Evolutionary conservation across 306 rosid species (phyloP).

Genomic region (Delonix regia): DNA sequence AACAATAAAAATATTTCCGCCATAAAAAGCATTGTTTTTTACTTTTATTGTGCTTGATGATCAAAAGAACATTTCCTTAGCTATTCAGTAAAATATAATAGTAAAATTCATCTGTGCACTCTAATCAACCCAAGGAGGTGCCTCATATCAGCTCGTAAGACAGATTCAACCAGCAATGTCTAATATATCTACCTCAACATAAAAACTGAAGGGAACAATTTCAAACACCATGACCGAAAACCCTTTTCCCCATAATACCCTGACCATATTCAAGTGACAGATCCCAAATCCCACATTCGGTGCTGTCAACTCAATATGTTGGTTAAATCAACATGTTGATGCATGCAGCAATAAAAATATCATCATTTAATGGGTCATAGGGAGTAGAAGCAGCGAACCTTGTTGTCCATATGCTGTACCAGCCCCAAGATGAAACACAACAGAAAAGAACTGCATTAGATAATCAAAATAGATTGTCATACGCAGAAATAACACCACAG

Average conservation of each 20-base stretch:
- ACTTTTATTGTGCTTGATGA: not conserved
- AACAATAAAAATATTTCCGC: not conserved
- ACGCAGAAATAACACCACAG: constrained; percentile 12
- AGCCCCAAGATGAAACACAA: constrained; percentile 38
- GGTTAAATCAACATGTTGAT: constrained; percentile 19
- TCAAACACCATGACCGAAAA: not conserved
- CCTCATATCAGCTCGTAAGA: not conserved
- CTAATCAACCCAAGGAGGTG: not conserved
- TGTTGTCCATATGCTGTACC: constrained; percentile 73
- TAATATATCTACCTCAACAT: not conserved
- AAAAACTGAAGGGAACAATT: not conserved
- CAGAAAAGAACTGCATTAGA: constrained; percentile 36
- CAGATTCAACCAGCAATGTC: constrained; percentile 28
- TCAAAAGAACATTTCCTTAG: not conserved
- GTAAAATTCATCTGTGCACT: constrained; percentile 17
- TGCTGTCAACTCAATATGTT: not conserved
- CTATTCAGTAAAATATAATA: not conserved
- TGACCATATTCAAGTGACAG: not conserved
- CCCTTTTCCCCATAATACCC: not conserved
- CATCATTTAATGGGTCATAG: constrained; percentile 18
- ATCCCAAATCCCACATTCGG: constrained; percentile 2
- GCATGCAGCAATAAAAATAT: constrained; percentile 3
- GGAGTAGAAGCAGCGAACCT: constrained; percentile 59
- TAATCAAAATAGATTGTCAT: constrained; percentile 14
- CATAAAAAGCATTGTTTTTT: constrained; percentile 1